These are phyloP conservation scores for Metarhizium sp. DNA, from an alignment of 2,329 filamentous ascomycete genomes.

Conservation along the genomic window DNA sequence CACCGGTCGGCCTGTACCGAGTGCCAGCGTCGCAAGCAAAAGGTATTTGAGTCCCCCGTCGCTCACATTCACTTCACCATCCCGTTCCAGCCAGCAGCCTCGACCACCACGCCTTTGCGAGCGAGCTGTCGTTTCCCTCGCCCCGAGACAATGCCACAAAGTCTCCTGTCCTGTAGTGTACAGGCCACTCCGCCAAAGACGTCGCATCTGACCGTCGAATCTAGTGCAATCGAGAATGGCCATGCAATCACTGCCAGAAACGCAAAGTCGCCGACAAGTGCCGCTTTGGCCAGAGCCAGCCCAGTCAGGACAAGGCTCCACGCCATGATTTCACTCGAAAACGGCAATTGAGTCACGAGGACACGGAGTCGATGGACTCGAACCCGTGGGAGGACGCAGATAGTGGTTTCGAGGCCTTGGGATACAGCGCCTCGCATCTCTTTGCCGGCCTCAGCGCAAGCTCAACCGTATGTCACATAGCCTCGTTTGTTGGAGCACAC, in stretches of 20 bases:
- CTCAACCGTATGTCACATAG: neutral
- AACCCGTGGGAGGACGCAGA: conserved; percentile 17
- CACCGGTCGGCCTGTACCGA: conserved; percentile 31
- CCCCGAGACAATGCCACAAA: no score
- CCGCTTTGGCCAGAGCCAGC: conserved; percentile 15
- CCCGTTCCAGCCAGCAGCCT: no score
- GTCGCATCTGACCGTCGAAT: neutral
- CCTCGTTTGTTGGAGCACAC: neutral
- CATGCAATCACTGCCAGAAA: conserved; percentile 29
- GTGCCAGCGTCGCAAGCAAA: conserved; percentile 30
- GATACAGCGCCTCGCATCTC: conserved; percentile 24
- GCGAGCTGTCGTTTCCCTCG: no score
- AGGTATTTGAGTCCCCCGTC: conserved; percentile 12
- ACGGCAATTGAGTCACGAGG: conserved; percentile 13
- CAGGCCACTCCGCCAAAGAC: neutral
- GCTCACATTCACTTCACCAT: no score
- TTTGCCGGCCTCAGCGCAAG: conserved; percentile 15
- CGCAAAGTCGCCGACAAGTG: conserved; percentile 28
- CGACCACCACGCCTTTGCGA: no score
- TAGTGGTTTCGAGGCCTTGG: conserved; percentile 23
- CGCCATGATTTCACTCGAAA: conserved; percentile 13
- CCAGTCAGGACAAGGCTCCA: conserved; percentile 13
- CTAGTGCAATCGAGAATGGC: conserved; percentile 30
- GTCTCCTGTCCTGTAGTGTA: neutral
- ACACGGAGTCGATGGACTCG: conserved; percentile 9